These are phyloP conservation scores for Colletotrichum tabaci DNA, from an alignment of 2,329 filamentous ascomycete species.

Conservation along the genomic window DNA sequence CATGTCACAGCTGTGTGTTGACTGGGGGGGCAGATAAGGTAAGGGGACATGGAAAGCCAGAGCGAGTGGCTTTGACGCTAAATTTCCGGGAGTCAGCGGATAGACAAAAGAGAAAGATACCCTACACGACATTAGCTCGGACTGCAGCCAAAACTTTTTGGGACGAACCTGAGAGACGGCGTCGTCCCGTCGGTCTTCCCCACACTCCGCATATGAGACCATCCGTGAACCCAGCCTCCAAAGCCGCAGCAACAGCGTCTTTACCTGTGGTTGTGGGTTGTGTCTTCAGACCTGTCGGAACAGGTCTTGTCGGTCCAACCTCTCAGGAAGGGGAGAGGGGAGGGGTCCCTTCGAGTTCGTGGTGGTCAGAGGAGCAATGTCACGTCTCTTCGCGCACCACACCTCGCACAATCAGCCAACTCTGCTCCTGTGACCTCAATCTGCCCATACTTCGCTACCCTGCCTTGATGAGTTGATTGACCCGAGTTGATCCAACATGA, in stretches of 20 bases:
- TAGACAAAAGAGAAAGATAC: constrained; percentile 39
- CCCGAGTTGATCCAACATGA: constrained; percentile 3
- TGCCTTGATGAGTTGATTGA: not conserved
- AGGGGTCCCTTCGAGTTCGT: not conserved
- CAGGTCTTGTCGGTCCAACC: not conserved
- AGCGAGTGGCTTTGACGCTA: constrained; percentile 20
- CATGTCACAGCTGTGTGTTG: not conserved
- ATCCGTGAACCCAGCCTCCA: constrained; percentile 24
- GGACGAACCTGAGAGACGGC: constrained; percentile 37
- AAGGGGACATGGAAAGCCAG: not conserved
- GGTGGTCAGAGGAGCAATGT: constrained; percentile 1
- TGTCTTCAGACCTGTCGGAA: not conserved
- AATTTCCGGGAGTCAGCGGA: constrained; percentile 5
- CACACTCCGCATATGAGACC: constrained; percentile 32
- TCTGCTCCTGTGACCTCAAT: not conserved
- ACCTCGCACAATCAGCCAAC: not conserved
- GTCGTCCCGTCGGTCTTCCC: constrained; percentile 39
- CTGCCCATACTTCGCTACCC: not conserved
- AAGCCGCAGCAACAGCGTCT: constrained; percentile 8
- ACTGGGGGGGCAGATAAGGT: not conserved
- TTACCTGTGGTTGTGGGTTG: not conserved
- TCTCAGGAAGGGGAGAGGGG: not conserved
- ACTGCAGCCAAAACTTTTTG: constrained; percentile 16
- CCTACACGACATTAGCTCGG: constrained; percentile 28
- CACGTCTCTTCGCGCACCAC: not conserved